These are phyloP conservation scores for Cydonia oblonga DNA, from an alignment of 331 rosid genomes.

Conservation along the genomic window DNA sequence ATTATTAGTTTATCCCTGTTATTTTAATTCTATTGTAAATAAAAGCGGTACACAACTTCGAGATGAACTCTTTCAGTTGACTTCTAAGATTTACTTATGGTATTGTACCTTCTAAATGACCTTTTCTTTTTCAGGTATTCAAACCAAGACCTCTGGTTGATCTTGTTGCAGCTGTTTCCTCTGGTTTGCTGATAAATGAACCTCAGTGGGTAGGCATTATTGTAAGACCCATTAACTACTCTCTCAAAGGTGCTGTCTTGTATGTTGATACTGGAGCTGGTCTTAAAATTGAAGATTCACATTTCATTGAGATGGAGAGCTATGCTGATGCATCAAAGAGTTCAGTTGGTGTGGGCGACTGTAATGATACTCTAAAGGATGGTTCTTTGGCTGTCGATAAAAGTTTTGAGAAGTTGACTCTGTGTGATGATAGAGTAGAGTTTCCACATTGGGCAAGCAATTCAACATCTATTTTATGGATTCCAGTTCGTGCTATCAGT, in stretches of 20 bases:
- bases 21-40: constrained; percentile 2
- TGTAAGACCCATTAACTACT: constrained; percentile 77
- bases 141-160: constrained; percentile 93
- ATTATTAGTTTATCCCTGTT: background rate
- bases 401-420: constrained; percentile 40
- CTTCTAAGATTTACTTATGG: background rate
- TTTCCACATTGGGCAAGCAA: constrained; percentile 96
- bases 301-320: constrained; percentile 75
- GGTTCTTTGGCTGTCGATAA: constrained; percentile 27
- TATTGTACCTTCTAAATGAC: constrained; percentile 15
- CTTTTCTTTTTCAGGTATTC: constrained; percentile 46
- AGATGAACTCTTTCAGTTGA: background rate
- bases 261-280: constrained; percentile 96
- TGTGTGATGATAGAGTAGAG: constrained; percentile 56
- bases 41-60: background rate
- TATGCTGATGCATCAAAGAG: constrained; percentile 26
- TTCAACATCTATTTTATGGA: constrained; percentile 73
- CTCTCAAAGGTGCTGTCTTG: constrained; percentile 82
- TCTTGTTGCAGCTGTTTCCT: constrained; percentile 82
- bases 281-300: constrained; percentile 58
- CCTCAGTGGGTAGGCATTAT: constrained; percentile 88
- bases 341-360: constrained; percentile 25
- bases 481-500: constrained; percentile 58
- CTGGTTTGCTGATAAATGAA: constrained; percentile 89
- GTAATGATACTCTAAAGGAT: constrained; percentile 27